Evolutionary conservation across 768 basidiomycete genomes (phyloP).

Genomic region (Omphalotus guepiniiformis): DNA sequence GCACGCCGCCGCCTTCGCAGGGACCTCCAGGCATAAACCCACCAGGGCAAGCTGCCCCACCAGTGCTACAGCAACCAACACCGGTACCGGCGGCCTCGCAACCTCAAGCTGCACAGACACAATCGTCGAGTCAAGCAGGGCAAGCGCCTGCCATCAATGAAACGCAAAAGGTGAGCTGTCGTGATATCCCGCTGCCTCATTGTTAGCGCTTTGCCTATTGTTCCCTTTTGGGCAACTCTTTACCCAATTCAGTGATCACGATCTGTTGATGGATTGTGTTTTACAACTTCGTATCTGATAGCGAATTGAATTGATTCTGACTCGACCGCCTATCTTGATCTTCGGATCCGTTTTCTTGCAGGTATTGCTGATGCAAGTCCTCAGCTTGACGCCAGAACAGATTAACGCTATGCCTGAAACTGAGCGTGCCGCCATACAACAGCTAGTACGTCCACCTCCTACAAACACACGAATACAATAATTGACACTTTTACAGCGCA

Average conservation of each 20-base stretch:
- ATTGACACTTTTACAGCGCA: not conserved
- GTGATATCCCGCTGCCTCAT: too few relatives aligned
- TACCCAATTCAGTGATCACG: too few relatives aligned
- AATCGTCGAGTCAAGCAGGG: not conserved
- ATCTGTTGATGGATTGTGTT: too few relatives aligned
- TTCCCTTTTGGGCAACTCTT: too few relatives aligned
- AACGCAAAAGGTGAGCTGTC: conserved; percentile 5
- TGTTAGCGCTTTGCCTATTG: too few relatives aligned
- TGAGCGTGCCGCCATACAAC: conserved; percentile 76
- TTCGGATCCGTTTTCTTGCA: conserved; percentile 21
- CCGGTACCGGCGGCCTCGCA: conserved; percentile 2
- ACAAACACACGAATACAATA: not conserved
- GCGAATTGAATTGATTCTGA: too few relatives aligned
- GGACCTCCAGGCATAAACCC: not conserved
- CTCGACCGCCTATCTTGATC: too few relatives aligned
- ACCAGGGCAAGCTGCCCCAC: conserved; percentile 1
- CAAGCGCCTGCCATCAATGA: conserved; percentile 2
- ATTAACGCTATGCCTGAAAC: conserved; percentile 75
- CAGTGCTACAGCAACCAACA: conserved; percentile 1
- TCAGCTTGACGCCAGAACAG: conserved; percentile 77
- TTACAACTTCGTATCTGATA: too few relatives aligned
- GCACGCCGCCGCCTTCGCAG: not conserved
- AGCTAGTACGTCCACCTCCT: conserved; percentile 48
- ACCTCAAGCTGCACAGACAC: not conserved
- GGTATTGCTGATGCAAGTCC: conserved; percentile 85